Base-by-base conservation (phyloP, 371 early-diverging fungal genomes). In the Apophysomyces trapeziformis region DNA sequence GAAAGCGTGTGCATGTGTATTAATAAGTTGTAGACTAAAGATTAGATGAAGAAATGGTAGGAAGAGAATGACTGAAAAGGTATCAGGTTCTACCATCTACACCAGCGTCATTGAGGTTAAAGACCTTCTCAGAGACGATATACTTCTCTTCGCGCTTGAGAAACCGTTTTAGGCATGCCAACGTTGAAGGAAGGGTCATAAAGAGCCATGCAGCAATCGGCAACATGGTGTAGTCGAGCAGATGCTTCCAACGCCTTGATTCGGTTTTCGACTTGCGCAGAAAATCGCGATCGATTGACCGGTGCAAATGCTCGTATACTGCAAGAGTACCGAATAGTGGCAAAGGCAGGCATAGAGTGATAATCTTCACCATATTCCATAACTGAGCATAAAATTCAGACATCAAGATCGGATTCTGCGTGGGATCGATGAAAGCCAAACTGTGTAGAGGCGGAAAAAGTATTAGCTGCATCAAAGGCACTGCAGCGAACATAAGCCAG, bases 401-500 rank as follows among this genome's bases (percentile, higher is more conserved):
- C 13, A 74, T 75, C 26, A 79, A 54, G 36, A 84, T 69, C 2
- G 83, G 85, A 46, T 82, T 84, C 11, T 76, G 64, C 11, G 69
- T 63, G 12, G 81, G 81, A 36, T 70, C 63, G 36, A 79, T 64
- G 12, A 75, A 54, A 8, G 75, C 72, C n/a, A 77, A 37, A 35
- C 71, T 68, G 5, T 57, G 56, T 26, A 72, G 68, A 16, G 79
- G 83, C 14, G 83, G 83, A 41, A 82, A 84, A 21, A 82, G 57
- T 8, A 84, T 57, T 50, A 84, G 71, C 60, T 85, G 83, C 79
- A 80, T 82, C 37, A 83, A 44, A 9, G 85, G 85, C 4, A 85
- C 76, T n/a, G 84, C 83, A 16, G 82, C 82, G 71, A 85, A 82
- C 85, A 85, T 85, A 11, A 83, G 69, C 85, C 85, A 85, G 32